phyloP scores from a whole-genome alignment of 2,329 filamentous ascomycete genomes.

The Aspergillus ochraceoroseus region DNA sequence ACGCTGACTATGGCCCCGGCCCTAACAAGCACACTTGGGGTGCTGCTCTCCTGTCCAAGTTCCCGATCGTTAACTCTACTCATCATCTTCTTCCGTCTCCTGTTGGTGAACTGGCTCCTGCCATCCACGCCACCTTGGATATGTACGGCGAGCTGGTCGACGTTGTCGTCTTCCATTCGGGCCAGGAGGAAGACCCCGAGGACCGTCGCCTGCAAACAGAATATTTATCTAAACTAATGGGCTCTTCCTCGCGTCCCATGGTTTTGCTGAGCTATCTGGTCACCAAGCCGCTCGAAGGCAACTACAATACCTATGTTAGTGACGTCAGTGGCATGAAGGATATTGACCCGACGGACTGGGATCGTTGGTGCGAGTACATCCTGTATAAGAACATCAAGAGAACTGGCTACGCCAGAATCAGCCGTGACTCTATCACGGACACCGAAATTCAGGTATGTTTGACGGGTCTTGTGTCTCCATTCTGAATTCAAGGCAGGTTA shows the following conservation, averaged over 20 bases:
- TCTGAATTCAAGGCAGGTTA: not conserved
- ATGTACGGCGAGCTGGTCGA: conserved; percentile 87
- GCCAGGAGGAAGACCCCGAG: conserved; percentile 92
- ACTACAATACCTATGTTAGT: conserved; percentile 94
- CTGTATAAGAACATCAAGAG: conserved; percentile 84
- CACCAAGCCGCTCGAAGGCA: conserved; percentile 81
- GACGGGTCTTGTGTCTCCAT: not conserved
- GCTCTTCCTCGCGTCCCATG: conserved; percentile 68
- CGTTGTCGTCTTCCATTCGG: conserved; percentile 97
- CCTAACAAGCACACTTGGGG: conserved; percentile 99
- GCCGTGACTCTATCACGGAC: conserved; percentile 86
- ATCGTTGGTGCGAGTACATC: conserved; percentile 98
- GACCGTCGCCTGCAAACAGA: conserved; percentile 80
- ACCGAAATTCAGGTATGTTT: conserved; percentile 78
- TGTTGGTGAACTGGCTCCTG: conserved; percentile 88
- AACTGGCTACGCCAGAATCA: conserved; percentile 84
- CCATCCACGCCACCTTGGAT: conserved; percentile 93
- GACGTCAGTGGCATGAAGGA: conserved; percentile 86
- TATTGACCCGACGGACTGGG: conserved; percentile 88
- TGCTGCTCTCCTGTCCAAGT: conserved; percentile 85
- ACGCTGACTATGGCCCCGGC: conserved; percentile 92
- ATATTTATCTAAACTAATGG: conserved; percentile 87
- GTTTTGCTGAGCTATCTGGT: conserved; percentile 90
- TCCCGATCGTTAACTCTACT: conserved; percentile 94
- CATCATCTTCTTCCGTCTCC: conserved; percentile 92